Evolutionary conservation across 2,329 filamentous ascomycete genomes (phyloP).

Genomic region (Colletotrichum chrysophilum): DNA sequence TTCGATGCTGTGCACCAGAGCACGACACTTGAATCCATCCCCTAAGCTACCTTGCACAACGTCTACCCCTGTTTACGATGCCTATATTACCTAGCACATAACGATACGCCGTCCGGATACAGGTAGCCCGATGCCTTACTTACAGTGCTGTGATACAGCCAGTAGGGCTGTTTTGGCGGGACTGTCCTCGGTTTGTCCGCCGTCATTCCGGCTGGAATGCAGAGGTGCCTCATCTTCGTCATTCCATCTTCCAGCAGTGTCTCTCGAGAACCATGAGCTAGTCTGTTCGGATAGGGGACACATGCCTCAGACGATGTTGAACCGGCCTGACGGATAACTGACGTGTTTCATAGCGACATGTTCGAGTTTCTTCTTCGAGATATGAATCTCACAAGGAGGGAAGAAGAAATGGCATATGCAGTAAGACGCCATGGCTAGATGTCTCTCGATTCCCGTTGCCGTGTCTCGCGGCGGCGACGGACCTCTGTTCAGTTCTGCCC

Average conservation of each 20-base stretch:
- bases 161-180: background rate
- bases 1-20: background rate
- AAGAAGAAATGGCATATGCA: slow-evolving; percentile 14
- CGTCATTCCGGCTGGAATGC: background rate
- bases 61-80: background rate
- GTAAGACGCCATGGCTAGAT: slow-evolving; percentile 11
- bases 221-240: background rate
- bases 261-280: background rate
- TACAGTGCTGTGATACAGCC: background rate
- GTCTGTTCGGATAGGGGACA: background rate
- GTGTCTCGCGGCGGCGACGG: background rate
- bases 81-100: background rate
- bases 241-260: background rate
- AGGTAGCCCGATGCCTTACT: background rate
- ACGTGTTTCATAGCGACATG: background rate
- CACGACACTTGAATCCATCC: background rate
- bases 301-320: background rate
- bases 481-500: background rate
- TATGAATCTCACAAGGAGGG: background rate
- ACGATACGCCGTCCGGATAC: background rate
- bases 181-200: background rate
- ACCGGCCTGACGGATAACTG: slow-evolving; percentile 4
- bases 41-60: background rate
- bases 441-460: slow-evolving; percentile 13
- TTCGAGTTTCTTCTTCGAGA: slow-evolving; percentile 12